These are phyloP conservation scores for Aspergillus calidoustus DNA, from an alignment of 2,329 filamentous ascomycete genomes.

Conservation along the genomic window DNA sequence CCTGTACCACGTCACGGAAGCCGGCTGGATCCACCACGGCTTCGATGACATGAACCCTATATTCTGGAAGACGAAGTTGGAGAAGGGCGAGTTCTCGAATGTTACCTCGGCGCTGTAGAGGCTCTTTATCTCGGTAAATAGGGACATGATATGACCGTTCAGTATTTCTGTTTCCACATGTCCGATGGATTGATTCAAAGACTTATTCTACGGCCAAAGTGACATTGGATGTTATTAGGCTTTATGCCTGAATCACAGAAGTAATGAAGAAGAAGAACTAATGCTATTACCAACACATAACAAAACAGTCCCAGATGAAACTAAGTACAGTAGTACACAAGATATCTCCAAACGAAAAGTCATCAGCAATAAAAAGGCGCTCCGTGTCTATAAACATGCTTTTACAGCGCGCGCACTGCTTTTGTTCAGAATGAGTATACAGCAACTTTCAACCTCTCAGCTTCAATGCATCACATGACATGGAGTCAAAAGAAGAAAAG, in stretches of 20 bases:
- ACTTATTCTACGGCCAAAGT: neutral
- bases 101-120: constrained; percentile 73
- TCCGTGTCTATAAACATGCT: constrained; percentile 25
- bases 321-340: constrained; percentile 18
- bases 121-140: constrained; percentile 19
- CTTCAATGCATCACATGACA: neutral
- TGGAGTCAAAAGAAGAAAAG: constrained; percentile 1
- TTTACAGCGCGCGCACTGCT: constrained; percentile 9
- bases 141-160: constrained; percentile 20
- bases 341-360: constrained; percentile 18
- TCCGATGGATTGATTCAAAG: constrained; percentile 12
- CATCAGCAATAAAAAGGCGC: constrained; percentile 18
- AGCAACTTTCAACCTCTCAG: neutral
- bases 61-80: constrained; percentile 99
- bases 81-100: constrained; percentile 98
- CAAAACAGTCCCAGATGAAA: constrained; percentile 11
- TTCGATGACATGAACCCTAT: constrained; percentile 98
- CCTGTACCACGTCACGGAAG: constrained; percentile 98
- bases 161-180: constrained; percentile 19
- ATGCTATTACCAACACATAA: constrained; percentile 16
- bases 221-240: neutral
- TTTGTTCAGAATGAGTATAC: neutral
- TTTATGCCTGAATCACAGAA: neutral
- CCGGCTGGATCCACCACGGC: constrained; percentile 97
- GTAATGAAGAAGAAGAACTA: constrained; percentile 13